Evolutionary conservation across 306 rosid genomes (phyloP).

Genomic region (Vachellia pachyceras): DNA sequence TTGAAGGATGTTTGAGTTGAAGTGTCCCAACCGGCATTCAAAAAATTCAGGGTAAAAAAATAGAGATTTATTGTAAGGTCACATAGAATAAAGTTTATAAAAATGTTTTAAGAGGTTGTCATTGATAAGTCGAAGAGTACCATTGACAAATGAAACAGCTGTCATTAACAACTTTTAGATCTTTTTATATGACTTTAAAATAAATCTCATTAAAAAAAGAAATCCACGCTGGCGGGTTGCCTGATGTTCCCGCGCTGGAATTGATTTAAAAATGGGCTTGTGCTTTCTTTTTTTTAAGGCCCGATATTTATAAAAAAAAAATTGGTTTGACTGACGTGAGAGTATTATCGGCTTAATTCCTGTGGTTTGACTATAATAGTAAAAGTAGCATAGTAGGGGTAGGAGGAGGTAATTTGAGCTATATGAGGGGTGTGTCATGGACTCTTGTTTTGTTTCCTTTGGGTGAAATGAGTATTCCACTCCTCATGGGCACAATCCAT

Average conservation of each 20-base stretch:
- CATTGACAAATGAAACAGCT: too few relatives aligned
- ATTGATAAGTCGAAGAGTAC: too few relatives aligned
- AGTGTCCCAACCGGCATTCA: too few relatives aligned
- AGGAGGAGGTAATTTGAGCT: background rate
- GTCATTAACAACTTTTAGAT: too few relatives aligned
- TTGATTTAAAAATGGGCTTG: conserved; percentile 13
- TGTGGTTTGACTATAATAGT: too few relatives aligned
- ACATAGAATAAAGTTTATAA: too few relatives aligned
- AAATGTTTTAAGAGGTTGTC: too few relatives aligned
- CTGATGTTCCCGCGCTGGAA: conserved; percentile 33
- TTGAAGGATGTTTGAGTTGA: too few relatives aligned
- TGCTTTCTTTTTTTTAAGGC: background rate
- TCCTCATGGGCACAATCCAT: background rate
- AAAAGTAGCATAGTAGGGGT: background rate
- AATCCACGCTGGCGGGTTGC: background rate
- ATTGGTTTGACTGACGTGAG: background rate
- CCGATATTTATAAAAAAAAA: background rate
- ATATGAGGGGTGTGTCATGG: background rate
- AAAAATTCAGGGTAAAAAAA: too few relatives aligned
- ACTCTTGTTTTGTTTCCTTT: background rate
- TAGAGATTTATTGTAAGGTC: too few relatives aligned
- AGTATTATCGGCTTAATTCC: background rate
- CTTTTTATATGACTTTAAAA: too few relatives aligned
- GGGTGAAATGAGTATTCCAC: background rate
- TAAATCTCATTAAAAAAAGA: background rate